Evolutionary conservation across 2,329 filamentous ascomycete species (phyloP), one percentile per base, ranked within the genome.

Genomic region (Chaetomium strumarium): DNA sequence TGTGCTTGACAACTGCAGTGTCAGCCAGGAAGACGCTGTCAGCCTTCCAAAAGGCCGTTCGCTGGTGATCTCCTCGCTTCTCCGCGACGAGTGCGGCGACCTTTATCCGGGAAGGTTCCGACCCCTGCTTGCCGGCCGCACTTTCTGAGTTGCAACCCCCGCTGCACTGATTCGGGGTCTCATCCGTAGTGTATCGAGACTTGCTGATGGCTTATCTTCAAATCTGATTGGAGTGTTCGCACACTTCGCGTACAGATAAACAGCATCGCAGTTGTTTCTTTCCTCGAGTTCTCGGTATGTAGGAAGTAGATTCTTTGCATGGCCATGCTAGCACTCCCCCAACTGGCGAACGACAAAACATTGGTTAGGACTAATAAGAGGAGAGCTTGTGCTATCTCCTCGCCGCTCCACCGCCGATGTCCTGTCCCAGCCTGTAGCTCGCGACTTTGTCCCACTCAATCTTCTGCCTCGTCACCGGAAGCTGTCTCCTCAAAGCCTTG

Each of bases 391-490:
- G 7, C 29, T 64, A 81, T 68, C 75, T 72, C 66, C 74, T 75
- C 44, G 75, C 74, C 62, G 81, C 82, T 49, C 83, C 83, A 46
- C 85, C 85, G 16, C 85, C 84, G 68, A 90, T 88, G 66, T 89
- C 86, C 70, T 90, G 86, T 24, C 88, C 87, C 61, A 95, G 75
- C 55, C 90, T 79, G 74, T 99, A 99, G 62, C 90, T 90, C 42
- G 89, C 86, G 60, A 99, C 89, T 77, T 96, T 96, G 71, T 99
- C 92, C 93, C 93, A 99, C 73, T 99, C 93, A 62, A 99, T 92
- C 80, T 96, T 96, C 76, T 99, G 93, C 66, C 93, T 84, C 57
- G 93, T 99, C 55, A 99, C 90, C 0, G 93, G 93, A 67, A 99
- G 75, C 73, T 97, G 93, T 71, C 93, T 83, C 66, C 93, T 83